Conservation (phyloP, 345 rosid genomes). For the Citrus cavaleriei region DNA sequence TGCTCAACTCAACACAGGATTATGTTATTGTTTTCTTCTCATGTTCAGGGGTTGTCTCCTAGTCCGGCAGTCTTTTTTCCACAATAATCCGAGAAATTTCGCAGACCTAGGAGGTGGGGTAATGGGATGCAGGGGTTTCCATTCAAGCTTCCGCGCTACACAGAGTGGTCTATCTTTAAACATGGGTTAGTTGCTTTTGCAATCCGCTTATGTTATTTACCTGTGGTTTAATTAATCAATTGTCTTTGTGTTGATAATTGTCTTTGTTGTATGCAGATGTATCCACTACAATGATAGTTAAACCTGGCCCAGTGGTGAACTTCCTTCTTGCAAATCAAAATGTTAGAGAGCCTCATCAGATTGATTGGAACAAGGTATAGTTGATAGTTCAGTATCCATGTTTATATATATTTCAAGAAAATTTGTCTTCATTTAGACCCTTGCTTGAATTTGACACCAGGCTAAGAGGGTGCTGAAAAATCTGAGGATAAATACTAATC, state of each 20-base stretch:
- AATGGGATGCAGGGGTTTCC: constrained; percentile 23
- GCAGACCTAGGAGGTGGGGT: constrained; percentile 22
- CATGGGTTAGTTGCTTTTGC: constrained; percentile 12
- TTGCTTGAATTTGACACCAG: constrained; percentile 12
- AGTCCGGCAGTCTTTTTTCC: constrained; percentile 29
- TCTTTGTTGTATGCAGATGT: constrained; percentile 18
- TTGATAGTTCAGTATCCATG: neutral
- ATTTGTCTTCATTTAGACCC: neutral
- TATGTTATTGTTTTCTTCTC: neutral
- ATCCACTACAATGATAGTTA: constrained; percentile 28
- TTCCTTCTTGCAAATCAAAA: constrained; percentile 25
- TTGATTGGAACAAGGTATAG: constrained; percentile 25
- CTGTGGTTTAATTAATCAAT: neutral
- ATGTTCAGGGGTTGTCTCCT: constrained; percentile 29
- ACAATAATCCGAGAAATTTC: constrained; percentile 20
- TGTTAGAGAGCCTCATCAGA: constrained; percentile 6
- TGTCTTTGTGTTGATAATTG: neutral
- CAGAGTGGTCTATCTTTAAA: constrained; percentile 25
- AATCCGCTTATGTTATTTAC: neutral
- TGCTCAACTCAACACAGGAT: neutral
- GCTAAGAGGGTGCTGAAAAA: constrained; percentile 27
- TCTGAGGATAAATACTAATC: constrained; percentile 22
- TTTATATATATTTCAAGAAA: neutral
- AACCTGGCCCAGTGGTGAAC: constrained; percentile 30
- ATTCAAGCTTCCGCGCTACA: constrained; percentile 27